Conservation (phyloP, 495 filamentous ascomycete genomes). For the Cudoniella acicularis region DNA sequence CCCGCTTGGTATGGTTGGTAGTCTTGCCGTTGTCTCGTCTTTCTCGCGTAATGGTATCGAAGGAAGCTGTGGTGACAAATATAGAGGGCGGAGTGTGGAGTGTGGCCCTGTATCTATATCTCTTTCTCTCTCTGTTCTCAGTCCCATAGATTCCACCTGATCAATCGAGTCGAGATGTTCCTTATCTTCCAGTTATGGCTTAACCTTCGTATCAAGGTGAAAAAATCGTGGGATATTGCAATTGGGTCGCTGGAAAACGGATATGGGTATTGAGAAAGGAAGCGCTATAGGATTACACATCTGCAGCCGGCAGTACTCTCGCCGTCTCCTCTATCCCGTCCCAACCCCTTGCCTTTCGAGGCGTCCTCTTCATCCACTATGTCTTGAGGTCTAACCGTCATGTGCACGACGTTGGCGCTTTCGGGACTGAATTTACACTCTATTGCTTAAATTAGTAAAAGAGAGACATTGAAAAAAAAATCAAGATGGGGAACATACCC, state of each 20-base stretch:
- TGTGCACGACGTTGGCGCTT: slow-evolving; percentile 79
- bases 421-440: slow-evolving; percentile 76
- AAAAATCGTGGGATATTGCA: neutral
- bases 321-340: slow-evolving; percentile 54
- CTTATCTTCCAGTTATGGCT: no score
- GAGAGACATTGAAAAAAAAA: slow-evolving; percentile 8
- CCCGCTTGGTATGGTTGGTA: no score
- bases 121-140: no score
- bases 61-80: no score
- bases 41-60: no score
- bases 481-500: slow-evolving; percentile 41
- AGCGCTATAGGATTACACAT: slow-evolving; percentile 69
- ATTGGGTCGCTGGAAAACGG: neutral
- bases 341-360: slow-evolving; percentile 66
- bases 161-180: no score
- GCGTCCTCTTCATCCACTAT: slow-evolving; percentile 83
- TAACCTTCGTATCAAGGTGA: neutral
- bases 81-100: no score
- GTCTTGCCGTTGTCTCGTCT: no score
- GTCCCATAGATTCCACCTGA: no score
- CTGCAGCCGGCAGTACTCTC: slow-evolving; percentile 67
- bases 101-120: no score
- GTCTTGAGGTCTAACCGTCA: slow-evolving; percentile 88
- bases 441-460: no score
- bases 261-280: neutral